Base-by-base conservation (phyloP, 1,139 yeast genomes). In the Pichia sp. region DNA sequence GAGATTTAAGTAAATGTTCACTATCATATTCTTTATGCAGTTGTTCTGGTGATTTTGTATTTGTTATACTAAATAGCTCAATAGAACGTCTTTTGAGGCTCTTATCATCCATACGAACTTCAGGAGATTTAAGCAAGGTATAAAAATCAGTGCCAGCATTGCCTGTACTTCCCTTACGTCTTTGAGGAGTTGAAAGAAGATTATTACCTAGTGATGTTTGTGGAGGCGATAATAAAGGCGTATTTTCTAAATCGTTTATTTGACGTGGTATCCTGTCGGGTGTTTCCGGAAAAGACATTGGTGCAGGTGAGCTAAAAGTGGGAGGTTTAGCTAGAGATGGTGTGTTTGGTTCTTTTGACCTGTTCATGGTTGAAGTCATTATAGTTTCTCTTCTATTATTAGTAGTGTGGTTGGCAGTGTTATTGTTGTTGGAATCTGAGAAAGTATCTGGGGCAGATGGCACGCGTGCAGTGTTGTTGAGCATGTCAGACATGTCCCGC, bases 71-170 rank as follows among this genome's bases (percentile, higher is more conserved):
- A 41, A 54, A 54, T 16, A 57, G 48, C 25, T 60, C 64, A 28
- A 55, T 41, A 2, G 63, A 59, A 28, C 60, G 48, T 41, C 59
- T 46, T 43, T 60, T 60, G 22, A 60, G 22, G 7, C 41, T 35
- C 20, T 41, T 41, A 33, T 53, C 61, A 4, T 43, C 44, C n/a
- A 33, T 19, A 31, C 48, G 49, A 8, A 45, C 49, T 18, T 59
- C 63, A 3, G 65, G 65, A 2, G 64, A 58, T 43, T 58, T 60
- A 13, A 61, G 47, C 18, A 61, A 46, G 21, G 56, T 45, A 45
- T 61, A 61, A 33, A 61, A 59, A 43, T 61, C 65, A 1, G 60
- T 37, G 27, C 18, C 24, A 20, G 19, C 23, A 5, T 19, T 23
- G 13, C n/a, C 16, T 15, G 26, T 51, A 26, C 59, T 52, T 18